phyloP scores from a whole-genome alignment of 805 yeast species.

The Candida odintsovae region DNA sequence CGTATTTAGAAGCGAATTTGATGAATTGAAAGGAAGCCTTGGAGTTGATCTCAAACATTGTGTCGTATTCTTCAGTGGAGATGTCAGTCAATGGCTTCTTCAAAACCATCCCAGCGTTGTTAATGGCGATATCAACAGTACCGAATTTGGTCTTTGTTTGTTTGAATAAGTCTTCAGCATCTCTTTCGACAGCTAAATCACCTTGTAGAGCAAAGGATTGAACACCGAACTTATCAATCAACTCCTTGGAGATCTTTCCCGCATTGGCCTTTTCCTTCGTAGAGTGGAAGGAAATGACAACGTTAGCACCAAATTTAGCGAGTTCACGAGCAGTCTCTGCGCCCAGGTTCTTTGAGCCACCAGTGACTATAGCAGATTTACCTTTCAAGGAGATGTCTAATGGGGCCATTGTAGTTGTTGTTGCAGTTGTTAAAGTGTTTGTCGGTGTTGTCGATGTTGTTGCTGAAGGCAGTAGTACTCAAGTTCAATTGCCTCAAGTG shows the following conservation, averaged over 20 bases:
- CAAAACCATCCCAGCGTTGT: constrained; percentile 62
- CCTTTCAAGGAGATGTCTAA: constrained; percentile 30
- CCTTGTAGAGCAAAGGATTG: constrained; percentile 27
- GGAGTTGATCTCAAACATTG: constrained; percentile 48
- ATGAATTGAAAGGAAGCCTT: constrained; percentile 58
- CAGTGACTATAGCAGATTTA: constrained; percentile 50
- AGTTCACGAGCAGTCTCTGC: constrained; percentile 45
- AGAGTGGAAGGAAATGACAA: constrained; percentile 53
- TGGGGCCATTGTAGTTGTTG: constrained; percentile 13
- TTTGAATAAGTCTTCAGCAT: constrained; percentile 39
- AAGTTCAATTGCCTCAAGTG: background rate
- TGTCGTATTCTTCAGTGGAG: constrained; percentile 48
- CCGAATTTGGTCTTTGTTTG: constrained; percentile 41
- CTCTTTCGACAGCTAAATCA: constrained; percentile 29
- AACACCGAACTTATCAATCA: constrained; percentile 31
- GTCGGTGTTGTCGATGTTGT: too few species aligned
- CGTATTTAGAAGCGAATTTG: constrained; percentile 46
- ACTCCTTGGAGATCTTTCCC: constrained; percentile 31
- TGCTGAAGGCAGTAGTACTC: background rate
- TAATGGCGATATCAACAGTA: constrained; percentile 54
- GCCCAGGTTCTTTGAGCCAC: constrained; percentile 61
- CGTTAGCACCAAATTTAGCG: constrained; percentile 47
- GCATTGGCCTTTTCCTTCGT: constrained; percentile 30
- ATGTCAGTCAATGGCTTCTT: constrained; percentile 53
- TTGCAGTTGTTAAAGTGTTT: background rate